Evolutionary conservation across 768 basidiomycete species (phyloP).

Genomic region (Dacryopinax primogenitus): DNA sequence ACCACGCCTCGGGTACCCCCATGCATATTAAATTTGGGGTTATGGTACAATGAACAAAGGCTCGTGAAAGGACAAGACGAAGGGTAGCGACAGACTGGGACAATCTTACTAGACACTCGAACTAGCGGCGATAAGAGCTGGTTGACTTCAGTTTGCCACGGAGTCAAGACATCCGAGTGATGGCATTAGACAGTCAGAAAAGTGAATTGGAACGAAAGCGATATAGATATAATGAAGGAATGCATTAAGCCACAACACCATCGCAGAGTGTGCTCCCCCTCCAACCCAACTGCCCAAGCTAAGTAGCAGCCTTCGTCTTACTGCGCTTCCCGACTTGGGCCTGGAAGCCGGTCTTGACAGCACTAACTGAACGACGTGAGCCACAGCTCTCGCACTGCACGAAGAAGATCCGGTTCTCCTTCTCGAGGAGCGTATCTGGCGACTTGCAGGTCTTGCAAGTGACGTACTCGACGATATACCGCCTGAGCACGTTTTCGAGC

Average conservation of each 20-base stretch:
- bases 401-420: slow-evolving; percentile 99
- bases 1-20: too few relatives aligned
- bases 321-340: slow-evolving; percentile 59
- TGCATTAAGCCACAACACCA: neutral
- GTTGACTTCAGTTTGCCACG: too few relatives aligned
- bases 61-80: too few relatives aligned
- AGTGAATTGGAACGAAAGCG: neutral
- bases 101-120: too few relatives aligned
- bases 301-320: slow-evolving; percentile 13
- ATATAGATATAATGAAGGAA: neutral
- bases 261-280: neutral
- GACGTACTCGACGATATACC: slow-evolving; percentile 98
- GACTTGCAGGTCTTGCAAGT: slow-evolving; percentile 99
- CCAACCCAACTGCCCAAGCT: neutral
- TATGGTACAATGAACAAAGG: too few relatives aligned
- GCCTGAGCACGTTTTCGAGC: slow-evolving; percentile 88
- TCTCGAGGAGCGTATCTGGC: slow-evolving; percentile 87
- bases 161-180: neutral
- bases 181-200: neutral
- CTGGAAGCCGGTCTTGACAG: slow-evolving; percentile 98
- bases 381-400: slow-evolving; percentile 88
- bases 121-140: too few relatives aligned
- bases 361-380: slow-evolving; percentile 77
- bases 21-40: too few relatives aligned
- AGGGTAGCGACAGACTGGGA: too few relatives aligned